Base-by-base conservation (phyloP, 1,139 yeast genomes). In the Hansenula lynferdii region DNA sequence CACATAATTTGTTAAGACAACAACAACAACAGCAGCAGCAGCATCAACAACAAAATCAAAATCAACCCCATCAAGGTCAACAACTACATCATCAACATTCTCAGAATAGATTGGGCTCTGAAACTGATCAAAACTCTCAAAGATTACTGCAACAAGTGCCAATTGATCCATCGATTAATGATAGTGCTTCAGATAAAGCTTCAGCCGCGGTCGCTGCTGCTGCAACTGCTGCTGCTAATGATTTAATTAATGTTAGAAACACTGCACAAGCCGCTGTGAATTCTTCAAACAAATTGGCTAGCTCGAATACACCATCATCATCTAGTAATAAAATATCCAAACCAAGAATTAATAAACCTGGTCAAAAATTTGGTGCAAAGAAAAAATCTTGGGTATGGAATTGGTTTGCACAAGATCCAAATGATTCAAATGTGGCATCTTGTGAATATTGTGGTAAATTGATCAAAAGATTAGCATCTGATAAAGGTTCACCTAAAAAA, bases 321-420 rank as follows among this genome's bases (percentile, higher is more conserved):
- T 10, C 25, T 18, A 21, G 19, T 7, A 20, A 34, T 5, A 28
- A 37, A 33, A 34, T 41, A 5, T 10, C 48, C 6, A 53, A 50
- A 37, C 51, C 56, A 38, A 47, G 59, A 35, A 43, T 48, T 6
- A 70, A 70, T 47, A 59, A 68, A 40, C 77, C 77, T 1, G 77
- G 77, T 2, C 75, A 69, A 47, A 70, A 65, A 45, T 74, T 73
- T 45, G 81, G 81, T 12, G 80, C 80, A 14, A 74, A 72, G 48
- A 75, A 75, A 62, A 70, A 69, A 49, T 72, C 77, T 27, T 75
- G 81, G 81, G 80, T 75, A 6, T 76, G 82, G 82, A 57, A 69
- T 24, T 76, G 81, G 80, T 76, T 76, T 48, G 64, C 64, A 15
- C 81, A 76, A 49, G 79, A 75, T 51, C 52, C 58, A 10, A 51